Base-by-base conservation (phyloP, 768 basidiomycete species). In the Xerocomus spinulosus region DNA sequence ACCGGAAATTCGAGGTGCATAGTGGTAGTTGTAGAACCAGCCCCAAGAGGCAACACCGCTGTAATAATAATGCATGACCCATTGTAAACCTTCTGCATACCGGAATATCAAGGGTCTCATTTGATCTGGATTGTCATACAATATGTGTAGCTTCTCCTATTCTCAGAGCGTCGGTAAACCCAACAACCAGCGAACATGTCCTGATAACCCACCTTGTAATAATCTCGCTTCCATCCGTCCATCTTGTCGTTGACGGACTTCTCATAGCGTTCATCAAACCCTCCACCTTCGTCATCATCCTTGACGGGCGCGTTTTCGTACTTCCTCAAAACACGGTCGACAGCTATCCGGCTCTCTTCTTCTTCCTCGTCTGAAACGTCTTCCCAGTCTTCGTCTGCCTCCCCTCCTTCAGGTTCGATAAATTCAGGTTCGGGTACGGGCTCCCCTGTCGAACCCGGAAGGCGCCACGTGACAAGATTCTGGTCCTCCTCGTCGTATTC, bases 41-140 rank as follows among this genome's bases (percentile, higher is more conserved):
- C 90, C 80, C 96, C 96, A 99, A 14, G 92, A 94, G 5, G 92
- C 88, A 15, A 98, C 93, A 5, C 96, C 96, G 52, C 87, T 82
- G 66, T 97, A 98, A 66, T 99, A 99, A 67, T 99, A 99, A 62
- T 92, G 88, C 87, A 99, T 89, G 26, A 98, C 92, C 96, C 95
- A 98, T 62, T 99, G 96, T 52, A 99, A 69, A 1, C 96, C 96
- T 63, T 98, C 91, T 15, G 90, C 79, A 64, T 96, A 99, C 48
- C 81, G 79, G 61, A 77, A 93, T 12, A 80, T 75, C 45, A 99
- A 72, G 40, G 82, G 73, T 21, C 77, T 73, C 75, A 93, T 80
- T 42, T 80, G 74, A 53, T 84, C 73, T 5, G 81, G 76, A 56
- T 86, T 68, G 51, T 87, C 78, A 52, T 79, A 88, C 9, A 82